Conservation (phyloP, 768 basidiomycete genomes). For the Boletus fagicola region DNA sequence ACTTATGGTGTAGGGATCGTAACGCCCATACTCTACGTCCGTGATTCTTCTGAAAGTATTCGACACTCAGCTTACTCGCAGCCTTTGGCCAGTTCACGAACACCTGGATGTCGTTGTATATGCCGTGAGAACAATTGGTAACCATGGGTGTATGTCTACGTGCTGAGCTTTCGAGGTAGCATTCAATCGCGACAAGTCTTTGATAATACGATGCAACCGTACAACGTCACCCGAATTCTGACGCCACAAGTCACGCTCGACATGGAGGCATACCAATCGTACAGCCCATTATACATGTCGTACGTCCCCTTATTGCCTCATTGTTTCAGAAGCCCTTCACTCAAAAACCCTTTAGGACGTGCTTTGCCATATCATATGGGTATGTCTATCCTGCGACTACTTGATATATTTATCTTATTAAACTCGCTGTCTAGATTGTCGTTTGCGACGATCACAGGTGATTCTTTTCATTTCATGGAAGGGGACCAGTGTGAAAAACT, state of each 20-base stretch:
- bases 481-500: background rate
- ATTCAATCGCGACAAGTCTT: slow-evolving; percentile 63
- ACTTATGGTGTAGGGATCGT: slow-evolving; percentile 26
- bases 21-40: slow-evolving; percentile 42
- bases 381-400: background rate
- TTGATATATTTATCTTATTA: background rate
- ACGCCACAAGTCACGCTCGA: slow-evolving; percentile 54
- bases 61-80: background rate
- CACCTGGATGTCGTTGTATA: slow-evolving; percentile 54
- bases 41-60: slow-evolving; percentile 45
- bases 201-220: slow-evolving; percentile 54
- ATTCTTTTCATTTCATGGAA: background rate
- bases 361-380: slow-evolving; percentile 34
- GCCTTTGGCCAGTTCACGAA: slow-evolving; percentile 51
- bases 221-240: slow-evolving; percentile 60
- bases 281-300: slow-evolving; percentile 62
- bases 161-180: slow-evolving; percentile 19
- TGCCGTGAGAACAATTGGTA: slow-evolving; percentile 45
- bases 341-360: slow-evolving; percentile 12
- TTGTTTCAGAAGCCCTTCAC: slow-evolving; percentile 8
- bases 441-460: slow-evolving; percentile 78
- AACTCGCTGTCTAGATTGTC: slow-evolving; percentile 66
- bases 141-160: background rate
- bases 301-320: slow-evolving; percentile 13
- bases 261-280: slow-evolving; percentile 48